Conservation (phyloP, 2,329 filamentous ascomycete genomes). For the Sclerotinia nivalis region DNA sequence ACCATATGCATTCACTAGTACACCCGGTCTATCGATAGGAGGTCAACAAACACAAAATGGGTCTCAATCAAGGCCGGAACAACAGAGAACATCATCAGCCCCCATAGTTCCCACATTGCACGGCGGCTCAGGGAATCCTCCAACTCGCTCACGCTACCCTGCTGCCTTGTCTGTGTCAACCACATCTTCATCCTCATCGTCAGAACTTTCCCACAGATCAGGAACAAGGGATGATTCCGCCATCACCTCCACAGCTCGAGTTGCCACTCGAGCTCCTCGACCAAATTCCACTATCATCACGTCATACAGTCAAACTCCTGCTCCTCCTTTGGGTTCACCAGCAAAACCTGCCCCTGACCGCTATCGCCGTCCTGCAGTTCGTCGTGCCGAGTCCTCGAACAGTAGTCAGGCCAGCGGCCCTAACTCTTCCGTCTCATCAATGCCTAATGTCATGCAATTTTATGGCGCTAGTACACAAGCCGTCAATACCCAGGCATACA, state of each 20-base stretch:
- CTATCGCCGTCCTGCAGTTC: constrained; percentile 69
- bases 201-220: constrained; percentile 43
- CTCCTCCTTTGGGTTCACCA: constrained; percentile 49
- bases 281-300: constrained; percentile 46
- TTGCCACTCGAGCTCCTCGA: constrained; percentile 33
- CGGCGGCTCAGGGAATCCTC: constrained; percentile 38
- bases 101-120: constrained; percentile 48
- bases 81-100: constrained; percentile 54
- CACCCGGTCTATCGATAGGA: constrained; percentile 62
- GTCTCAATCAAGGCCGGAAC: constrained; percentile 56
- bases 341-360: constrained; percentile 76
- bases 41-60: constrained; percentile 33
- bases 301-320: constrained; percentile 52
- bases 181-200: constrained; percentile 41
- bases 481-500: constrained; percentile 32
- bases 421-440: constrained; percentile 50
- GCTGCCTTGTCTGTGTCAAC: constrained; percentile 55
- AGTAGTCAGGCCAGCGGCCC: constrained; percentile 32
- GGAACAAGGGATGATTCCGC: constrained; percentile 56
- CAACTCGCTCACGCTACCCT: constrained; percentile 47
- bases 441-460: constrained; percentile 56
- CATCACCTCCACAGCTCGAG: constrained; percentile 44
- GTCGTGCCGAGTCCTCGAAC: constrained; percentile 46
- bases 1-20: constrained; percentile 74
- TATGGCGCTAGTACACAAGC: constrained; percentile 49